Evolutionary conservation across 2,329 filamentous ascomycete genomes (phyloP), one percentile per base, ranked within the genome.

Genomic region (Diaporthe aspalathi): DNA sequence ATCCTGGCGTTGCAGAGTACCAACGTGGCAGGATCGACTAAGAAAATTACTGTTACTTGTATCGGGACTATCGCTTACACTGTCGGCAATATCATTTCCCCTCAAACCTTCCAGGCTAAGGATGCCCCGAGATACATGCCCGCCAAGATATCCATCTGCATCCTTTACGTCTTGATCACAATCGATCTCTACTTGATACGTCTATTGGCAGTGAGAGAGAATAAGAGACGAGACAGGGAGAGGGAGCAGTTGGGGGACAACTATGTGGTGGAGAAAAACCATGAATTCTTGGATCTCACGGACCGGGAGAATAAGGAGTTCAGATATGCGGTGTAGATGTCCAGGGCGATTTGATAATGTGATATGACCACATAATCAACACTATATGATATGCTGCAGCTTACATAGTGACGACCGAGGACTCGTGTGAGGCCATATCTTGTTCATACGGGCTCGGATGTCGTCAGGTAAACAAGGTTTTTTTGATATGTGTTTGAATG

Each of bases 71-170:
- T 81, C n/a, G 78, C 78, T 2, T 82, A 82, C 68, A 80, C 78
- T 0, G 77, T 83, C 12, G 82, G 81, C 22, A 84, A 84, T 67
- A 83, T 83, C 68, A 83, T 84, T 60, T 79, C 78, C 0, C 82
- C 82, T 1, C 82, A 83, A 68, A 83, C 81, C 0, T 84, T 84
- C 73, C 80, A 81, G 70, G 75, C 77, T 8, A 76, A 77, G 6
- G 80, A 81, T 29, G 80, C 76, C 0, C 75, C 76, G 29, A 68
- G 73, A 17, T 77, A 77, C 40, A 68, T 76, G 8, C 76, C 75
- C 27, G 76, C 65, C 2, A 68, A 68, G 12, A 56, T 56, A 35
- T 68, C 65, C n/a, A 68, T 68, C 32, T 68, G 65, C 22, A 68
- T 68, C 11, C 45, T 68, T 29, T 68, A 68, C 27, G 29, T 68